Base-by-base conservation (phyloP, 176 grass and related monocot genomes). In the Chloris gayana region DNA sequence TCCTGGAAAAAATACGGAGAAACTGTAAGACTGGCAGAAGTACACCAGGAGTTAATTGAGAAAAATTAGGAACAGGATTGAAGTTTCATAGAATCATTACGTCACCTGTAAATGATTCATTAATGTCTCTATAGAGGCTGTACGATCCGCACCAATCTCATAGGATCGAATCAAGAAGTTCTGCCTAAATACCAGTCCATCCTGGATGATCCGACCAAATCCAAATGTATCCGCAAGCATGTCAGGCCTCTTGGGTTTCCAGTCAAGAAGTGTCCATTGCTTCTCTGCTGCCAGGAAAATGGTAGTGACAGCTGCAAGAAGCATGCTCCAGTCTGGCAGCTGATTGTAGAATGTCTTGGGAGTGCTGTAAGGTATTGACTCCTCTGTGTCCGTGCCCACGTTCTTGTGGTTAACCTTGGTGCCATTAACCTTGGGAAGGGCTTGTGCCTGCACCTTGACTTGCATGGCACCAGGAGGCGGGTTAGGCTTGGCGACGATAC, bases 61-160 rank as follows among this genome's bases (percentile, higher is more conserved):
- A 50, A 42, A 37, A 30, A 38, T 21, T 44, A 54, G 35, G n/a
- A 74, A 31, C 78, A 2, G 66, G 85, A 76, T 27, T 58, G 26
- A 45, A 47, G 35, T 29, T 69, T 30, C 41, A 13, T 44, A 44
- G 64, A 53, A 26, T 26, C 24, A 82, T 35, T 76, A 61, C 57
- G 54, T 83, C 58, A 99, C 97, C 93, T 99, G 97, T 82, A 99
- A 82, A 89, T 99, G 93, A 67, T 99, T 99, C 97, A 99, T 99
- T 91, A 99, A 84, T 26, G 97, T 96, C 61, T 96, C 97, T 71
- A 99, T 87, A 72, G 97, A 96, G 76, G 97, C 97, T 45, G 97
- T 99, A 44, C 91, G 83, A 90, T 99, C 97, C 18, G 93, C 97
- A 11, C 97, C 97, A 30, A 99, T 96, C 85, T 99, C 97, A 73